Percentiles rank a stretch among this genome's conserved stretches.
These are phyloP conservation scores for Bertia moriformis DNA, from an alignment of 2,329 filamentous ascomycete species.

Conservation along the genomic window DNA sequence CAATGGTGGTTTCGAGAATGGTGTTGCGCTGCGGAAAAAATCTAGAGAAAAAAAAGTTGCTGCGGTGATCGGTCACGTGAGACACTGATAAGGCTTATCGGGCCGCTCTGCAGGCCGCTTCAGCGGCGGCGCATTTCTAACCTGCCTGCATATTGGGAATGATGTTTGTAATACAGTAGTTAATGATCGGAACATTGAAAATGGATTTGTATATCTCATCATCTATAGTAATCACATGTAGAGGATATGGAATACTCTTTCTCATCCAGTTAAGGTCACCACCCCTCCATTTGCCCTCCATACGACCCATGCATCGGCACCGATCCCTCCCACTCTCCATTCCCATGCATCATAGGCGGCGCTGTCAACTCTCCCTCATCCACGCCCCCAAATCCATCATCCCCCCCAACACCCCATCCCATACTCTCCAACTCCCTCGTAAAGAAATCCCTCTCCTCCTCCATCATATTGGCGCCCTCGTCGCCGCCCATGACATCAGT, in stretches of 20 bases:
- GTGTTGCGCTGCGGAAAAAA: background rate
- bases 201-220: no score
- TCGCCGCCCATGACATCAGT: conserved; percentile 60
- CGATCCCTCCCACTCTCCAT: conserved; percentile 18
- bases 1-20: background rate
- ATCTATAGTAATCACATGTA: no score
- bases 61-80: conserved; percentile 1
- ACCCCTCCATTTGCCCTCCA: conserved; percentile 1
- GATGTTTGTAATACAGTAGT: no score
- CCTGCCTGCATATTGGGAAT: no score
- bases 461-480: conserved; percentile 20
- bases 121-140: no score
- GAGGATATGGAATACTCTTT: background rate
- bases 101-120: no score
- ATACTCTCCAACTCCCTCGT: conserved; percentile 29
- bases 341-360: conserved; percentile 12
- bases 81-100: background rate
- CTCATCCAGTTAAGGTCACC: background rate
- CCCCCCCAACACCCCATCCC: conserved; percentile 22
- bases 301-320: conserved; percentile 17
- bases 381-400: conserved; percentile 12
- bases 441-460: conserved; percentile 31
- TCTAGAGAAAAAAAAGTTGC: conserved; percentile 2
- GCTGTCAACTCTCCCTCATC: conserved; percentile 7
- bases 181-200: no score